Evolutionary conservation across 306 rosid genomes (phyloP).

Genomic region (Medicago truncatula): DNA sequence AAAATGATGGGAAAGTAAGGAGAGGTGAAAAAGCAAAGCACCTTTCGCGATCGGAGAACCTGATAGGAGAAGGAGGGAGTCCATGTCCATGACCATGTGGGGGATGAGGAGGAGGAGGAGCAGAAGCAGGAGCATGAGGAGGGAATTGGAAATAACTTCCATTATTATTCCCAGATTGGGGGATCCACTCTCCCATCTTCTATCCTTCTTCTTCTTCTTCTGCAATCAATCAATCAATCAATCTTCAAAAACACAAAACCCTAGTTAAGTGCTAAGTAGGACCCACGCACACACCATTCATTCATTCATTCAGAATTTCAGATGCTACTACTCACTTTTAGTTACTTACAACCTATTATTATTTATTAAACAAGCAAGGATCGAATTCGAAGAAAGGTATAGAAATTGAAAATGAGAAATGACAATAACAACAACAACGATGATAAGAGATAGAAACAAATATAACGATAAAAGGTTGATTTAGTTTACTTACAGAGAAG

Average conservation of each 20-base stretch:
- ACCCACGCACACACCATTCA: background rate
- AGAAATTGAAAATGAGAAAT: background rate
- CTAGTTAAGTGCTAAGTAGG: background rate
- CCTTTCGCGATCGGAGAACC: constrained; percentile 90
- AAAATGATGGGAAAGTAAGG: background rate
- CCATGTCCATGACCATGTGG: background rate
- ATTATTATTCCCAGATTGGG: constrained; percentile 45
- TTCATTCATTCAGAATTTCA: background rate
- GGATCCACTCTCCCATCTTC: constrained; percentile 89
- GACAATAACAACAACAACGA: background rate
- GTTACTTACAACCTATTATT: too few relatives aligned
- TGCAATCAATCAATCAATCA: background rate
- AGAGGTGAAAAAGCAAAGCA: background rate
- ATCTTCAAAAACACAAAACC: background rate
- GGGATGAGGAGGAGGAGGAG: constrained; percentile 41
- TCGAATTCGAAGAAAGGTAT: too few relatives aligned
- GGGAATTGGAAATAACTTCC: constrained; percentile 87
- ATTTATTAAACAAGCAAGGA: too few relatives aligned
- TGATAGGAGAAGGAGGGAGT: constrained; percentile 74
- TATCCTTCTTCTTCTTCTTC: constrained; percentile 21
- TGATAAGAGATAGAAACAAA: too few relatives aligned
- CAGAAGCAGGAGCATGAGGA: constrained; percentile 49
- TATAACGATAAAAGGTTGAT: background rate
- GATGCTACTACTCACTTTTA: too few relatives aligned
- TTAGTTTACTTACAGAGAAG: background rate